Conservation (phyloP, 1,284 basidiomycete genomes). For the Ceratobasidium sp. region DNA sequence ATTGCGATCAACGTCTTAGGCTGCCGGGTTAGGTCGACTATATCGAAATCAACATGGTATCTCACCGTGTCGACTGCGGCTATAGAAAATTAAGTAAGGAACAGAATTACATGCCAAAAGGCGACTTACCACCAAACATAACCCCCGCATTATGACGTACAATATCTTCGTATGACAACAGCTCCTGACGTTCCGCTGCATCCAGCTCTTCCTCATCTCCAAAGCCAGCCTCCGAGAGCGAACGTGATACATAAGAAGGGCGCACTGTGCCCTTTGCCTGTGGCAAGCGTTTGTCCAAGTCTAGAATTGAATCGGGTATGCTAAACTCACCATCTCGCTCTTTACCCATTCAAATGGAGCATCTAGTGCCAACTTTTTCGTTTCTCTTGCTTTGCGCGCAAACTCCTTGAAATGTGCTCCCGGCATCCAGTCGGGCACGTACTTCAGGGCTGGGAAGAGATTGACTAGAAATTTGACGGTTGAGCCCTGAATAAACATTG, state of each 20-base stretch:
- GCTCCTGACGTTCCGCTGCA: not conserved
- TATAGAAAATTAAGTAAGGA: not conserved
- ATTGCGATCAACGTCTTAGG: slow-evolving; percentile 16
- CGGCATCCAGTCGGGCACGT: slow-evolving; percentile 41
- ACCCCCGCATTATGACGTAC: slow-evolving; percentile 18
- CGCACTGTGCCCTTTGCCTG: slow-evolving; percentile 25
- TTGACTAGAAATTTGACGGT: slow-evolving; percentile 24
- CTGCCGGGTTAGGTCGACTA: not conserved
- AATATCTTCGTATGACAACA: slow-evolving; percentile 20
- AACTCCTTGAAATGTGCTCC: slow-evolving; percentile 27
- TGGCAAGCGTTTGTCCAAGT: not conserved
- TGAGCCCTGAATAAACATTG: not conserved
- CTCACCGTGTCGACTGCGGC: slow-evolving; percentile 36
- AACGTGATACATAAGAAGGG: slow-evolving; percentile 34
- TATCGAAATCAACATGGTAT: not conserved
- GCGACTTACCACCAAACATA: slow-evolving; percentile 28
- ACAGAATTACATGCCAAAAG: not conserved
- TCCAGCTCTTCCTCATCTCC: slow-evolving; percentile 4
- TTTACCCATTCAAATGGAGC: slow-evolving; percentile 35
- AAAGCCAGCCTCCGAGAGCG: slow-evolving; percentile 16
- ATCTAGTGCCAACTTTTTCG: not conserved
- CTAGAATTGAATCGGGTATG: not conserved
- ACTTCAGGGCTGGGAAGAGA: slow-evolving; percentile 25
- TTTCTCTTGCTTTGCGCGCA: slow-evolving; percentile 14
- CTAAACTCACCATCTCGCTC: slow-evolving; percentile 25